Evolutionary conservation across 495 filamentous ascomycete species (phyloP).

Genomic region (Aspergillus taichungensis): DNA sequence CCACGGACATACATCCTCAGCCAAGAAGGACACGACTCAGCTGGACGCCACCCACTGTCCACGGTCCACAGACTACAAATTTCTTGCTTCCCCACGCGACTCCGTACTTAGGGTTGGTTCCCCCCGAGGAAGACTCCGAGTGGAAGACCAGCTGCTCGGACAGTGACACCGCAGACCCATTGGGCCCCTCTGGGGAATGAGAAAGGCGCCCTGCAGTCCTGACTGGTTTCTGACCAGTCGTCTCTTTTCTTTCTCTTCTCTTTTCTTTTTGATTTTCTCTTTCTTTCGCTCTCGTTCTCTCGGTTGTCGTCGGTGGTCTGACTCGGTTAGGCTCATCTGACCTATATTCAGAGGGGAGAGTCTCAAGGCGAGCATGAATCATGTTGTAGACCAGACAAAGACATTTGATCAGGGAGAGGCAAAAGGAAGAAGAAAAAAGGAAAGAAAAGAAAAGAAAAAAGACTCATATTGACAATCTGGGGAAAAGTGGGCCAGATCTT

Average conservation of each 20-base stretch:
- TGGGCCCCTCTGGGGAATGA: constrained; percentile 2
- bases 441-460: constrained; percentile 2
- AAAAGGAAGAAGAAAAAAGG: constrained; percentile 3
- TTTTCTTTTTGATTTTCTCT: background rate
- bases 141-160: constrained; percentile 10
- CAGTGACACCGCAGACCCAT: constrained; percentile 12
- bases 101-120: constrained; percentile 1
- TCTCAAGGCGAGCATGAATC: too few species aligned
- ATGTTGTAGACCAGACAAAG: background rate
- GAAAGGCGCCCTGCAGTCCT: constrained; percentile 3
- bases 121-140: constrained; percentile 4
- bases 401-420: background rate
- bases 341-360: background rate
- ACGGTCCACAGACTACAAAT: constrained; percentile 2
- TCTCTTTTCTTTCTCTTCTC: background rate
- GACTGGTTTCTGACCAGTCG: constrained; percentile 6
- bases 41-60: too few species aligned
- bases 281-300: background rate
- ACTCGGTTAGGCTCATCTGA: background rate
- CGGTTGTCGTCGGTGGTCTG: background rate
- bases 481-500: constrained; percentile 38
- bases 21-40: too few species aligned
- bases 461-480: constrained; percentile 25
- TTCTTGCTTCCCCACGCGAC: background rate
- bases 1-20: too few species aligned